A percentile compares a stretch with the other conserved stretches of the same genome.
These are phyloP conservation scores for Colletotrichum gloeosporioides DNA, from an alignment of 2,329 filamentous ascomycete species.

Conservation along the genomic window DNA sequence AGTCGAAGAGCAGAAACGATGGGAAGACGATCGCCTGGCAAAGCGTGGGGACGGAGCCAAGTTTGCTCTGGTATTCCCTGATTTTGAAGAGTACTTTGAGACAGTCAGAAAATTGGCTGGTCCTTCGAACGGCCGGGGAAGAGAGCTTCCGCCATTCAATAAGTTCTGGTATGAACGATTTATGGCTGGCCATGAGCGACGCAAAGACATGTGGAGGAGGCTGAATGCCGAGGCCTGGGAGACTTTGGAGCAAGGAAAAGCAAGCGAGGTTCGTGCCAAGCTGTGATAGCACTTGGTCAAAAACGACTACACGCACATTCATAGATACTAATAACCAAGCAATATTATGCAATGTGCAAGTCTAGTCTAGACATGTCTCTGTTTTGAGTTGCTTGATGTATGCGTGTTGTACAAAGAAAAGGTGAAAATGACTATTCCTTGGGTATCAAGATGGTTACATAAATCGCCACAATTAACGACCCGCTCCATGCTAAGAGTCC, in stretches of 20 bases:
- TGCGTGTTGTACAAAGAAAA: background rate
- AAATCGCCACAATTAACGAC: background rate
- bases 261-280: background rate
- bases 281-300: background rate
- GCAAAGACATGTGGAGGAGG: slow-evolving; percentile 63
- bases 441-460: background rate
- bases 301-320: background rate
- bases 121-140: slow-evolving; percentile 48
- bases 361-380: background rate
- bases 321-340: background rate
- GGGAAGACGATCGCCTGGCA: slow-evolving; percentile 62
- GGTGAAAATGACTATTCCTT: background rate
- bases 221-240: slow-evolving; percentile 42
- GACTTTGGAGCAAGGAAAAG: background rate
- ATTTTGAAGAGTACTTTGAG: slow-evolving; percentile 72
- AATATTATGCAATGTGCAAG: background rate
- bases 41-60: slow-evolving; percentile 59
- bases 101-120: slow-evolving; percentile 54
- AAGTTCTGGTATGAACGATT: slow-evolving; percentile 55
- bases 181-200: slow-evolving; percentile 57
- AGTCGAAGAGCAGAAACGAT: slow-evolving; percentile 51
- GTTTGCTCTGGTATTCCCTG: slow-evolving; percentile 63
- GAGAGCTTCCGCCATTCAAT: slow-evolving; percentile 49
- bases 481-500: background rate
- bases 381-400: background rate